These are phyloP conservation scores for Hypoxylon sp. DNA, from an alignment of 2,329 filamentous ascomycete species.

Conservation along the genomic window DNA sequence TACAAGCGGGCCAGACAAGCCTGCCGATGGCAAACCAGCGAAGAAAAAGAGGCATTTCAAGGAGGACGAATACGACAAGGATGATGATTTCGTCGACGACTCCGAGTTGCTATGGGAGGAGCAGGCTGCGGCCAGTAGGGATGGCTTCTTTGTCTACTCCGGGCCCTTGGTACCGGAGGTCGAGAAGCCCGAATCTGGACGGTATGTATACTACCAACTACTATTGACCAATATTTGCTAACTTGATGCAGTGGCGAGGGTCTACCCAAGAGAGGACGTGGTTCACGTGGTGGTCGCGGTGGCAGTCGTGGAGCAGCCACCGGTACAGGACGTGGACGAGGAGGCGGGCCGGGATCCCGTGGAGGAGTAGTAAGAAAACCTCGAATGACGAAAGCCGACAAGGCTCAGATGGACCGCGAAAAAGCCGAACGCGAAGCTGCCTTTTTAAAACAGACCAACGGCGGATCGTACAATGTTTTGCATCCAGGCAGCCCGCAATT, in stretches of 20 bases:
- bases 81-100: slow-evolving; percentile 91
- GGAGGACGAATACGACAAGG: slow-evolving; percentile 86
- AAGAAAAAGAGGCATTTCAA: slow-evolving; percentile 87
- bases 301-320: slow-evolving; percentile 73
- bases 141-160: slow-evolving; percentile 98
- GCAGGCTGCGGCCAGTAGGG: slow-evolving; percentile 91
- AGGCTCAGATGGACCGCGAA: slow-evolving; percentile 84
- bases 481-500: slow-evolving; percentile 55
- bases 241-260: slow-evolving; percentile 74
- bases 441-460: slow-evolving; percentile 51
- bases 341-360: slow-evolving; percentile 66
- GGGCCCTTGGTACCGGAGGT: slow-evolving; percentile 90
- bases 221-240: slow-evolving; percentile 52
- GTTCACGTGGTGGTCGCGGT: slow-evolving; percentile 64
- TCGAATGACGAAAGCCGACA: slow-evolving; percentile 87
- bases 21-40: slow-evolving; percentile 71
- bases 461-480: slow-evolving; percentile 53
- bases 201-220: slow-evolving; percentile 59
- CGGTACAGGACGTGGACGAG: slow-evolving; percentile 60
- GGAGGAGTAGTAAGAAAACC: slow-evolving; percentile 85
- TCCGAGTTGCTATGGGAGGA: slow-evolving; percentile 96
- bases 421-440: slow-evolving; percentile 79
- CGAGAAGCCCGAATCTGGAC: slow-evolving; percentile 74
- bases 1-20: slow-evolving; percentile 72
- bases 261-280: slow-evolving; percentile 77